These are phyloP conservation scores for Protomyces lactucae-debilis DNA, from an alignment of 1,139 yeast genomes.

Conservation along the genomic window DNA sequence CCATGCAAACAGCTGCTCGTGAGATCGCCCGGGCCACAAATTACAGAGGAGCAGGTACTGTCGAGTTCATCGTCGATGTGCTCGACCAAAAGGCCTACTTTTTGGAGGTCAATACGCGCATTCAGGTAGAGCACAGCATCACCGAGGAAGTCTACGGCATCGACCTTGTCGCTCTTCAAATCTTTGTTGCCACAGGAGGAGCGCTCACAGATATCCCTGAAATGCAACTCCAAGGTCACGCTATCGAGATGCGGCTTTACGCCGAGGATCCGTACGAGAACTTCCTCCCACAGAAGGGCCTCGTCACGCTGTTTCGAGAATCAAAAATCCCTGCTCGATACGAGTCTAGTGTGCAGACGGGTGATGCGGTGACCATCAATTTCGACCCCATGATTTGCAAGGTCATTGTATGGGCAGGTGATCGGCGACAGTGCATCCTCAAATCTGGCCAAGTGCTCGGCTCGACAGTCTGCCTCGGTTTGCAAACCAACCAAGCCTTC, in stretches of 20 bases:
- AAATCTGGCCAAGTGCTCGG: slow-evolving; percentile 74
- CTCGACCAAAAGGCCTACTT: slow-evolving; percentile 83
- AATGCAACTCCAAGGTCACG: slow-evolving; percentile 33
- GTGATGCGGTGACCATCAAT: slow-evolving; percentile 85
- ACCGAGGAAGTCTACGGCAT: slow-evolving; percentile 93
- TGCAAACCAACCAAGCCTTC: slow-evolving; percentile 57
- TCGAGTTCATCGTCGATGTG: slow-evolving; percentile 88
- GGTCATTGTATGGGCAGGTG: slow-evolving; percentile 87
- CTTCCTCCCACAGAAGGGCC: slow-evolving; percentile 92
- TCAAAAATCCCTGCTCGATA: slow-evolving; percentile 57
- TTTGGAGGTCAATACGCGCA: slow-evolving; percentile 90
- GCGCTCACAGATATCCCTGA: neutral
- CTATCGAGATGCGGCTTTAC: slow-evolving; percentile 93
- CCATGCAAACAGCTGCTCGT: slow-evolving; percentile 70
- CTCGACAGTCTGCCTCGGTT: slow-evolving; percentile 83
- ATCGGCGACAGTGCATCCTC: slow-evolving; percentile 73
- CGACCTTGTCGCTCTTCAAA: slow-evolving; percentile 63
- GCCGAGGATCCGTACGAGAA: slow-evolving; percentile 96
- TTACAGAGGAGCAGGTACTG: slow-evolving; percentile 96
- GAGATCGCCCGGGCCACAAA: slow-evolving; percentile 58
- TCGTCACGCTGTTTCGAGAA: slow-evolving; percentile 2
- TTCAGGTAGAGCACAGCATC: slow-evolving; percentile 96
- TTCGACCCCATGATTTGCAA: slow-evolving; percentile 96
- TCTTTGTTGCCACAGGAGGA: slow-evolving; percentile 8
- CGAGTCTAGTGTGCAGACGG: slow-evolving; percentile 74